Base-by-base conservation (phyloP, 2,329 filamentous ascomycete genomes). In the Exophiala sp. region DNA sequence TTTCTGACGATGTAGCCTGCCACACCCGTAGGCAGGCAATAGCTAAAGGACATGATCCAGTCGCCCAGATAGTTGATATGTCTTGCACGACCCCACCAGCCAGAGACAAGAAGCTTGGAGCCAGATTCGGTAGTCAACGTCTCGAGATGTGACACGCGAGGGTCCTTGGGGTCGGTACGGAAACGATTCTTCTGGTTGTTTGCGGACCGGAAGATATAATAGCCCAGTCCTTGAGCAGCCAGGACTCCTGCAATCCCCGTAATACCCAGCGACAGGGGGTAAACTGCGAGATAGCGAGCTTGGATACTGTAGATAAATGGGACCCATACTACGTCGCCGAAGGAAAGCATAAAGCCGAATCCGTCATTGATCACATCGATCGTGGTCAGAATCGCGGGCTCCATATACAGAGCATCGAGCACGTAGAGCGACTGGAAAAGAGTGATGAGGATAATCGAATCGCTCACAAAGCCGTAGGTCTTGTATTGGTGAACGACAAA, bases 1-100 rank as follows among this genome's bases (percentile, higher is more conserved):
- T 76, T 73, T 38, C 76, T 69, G 43, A 95, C 82, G 34, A 83
- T 73, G 66, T 91, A 95, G 10, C 90, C 90, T 0, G 89, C 85
- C 52, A 94, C 67, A 1, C 87, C 86, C 0, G 90, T 95, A 1
- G 91, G 90, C 37, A 96, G 75, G 58, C 82, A 88, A 70, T 93
- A 96, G 0, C 88, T 82, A 88, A 88, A 96, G 7, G 85, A 81
- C 80, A 95, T 90, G 58, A 93, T 76, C 90, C 90, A 96, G 71
- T 97, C 91, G 45, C 90, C 91, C 1, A 95, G 71, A 70, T 97
- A 96, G 73, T 96, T 97, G 76, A 96, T 91, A 70, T 97, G 91
- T 35, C 91, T 81, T 0, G 90, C 86, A 18, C 81, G 75, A 37
- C 91, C 91, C 91, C 91, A 96, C 91, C 91, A 97, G 48, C 91